phyloP scores from a whole-genome alignment of 1,284 basidiomycete genomes.

The Pseudomicrostroma phylloplanum region DNA sequence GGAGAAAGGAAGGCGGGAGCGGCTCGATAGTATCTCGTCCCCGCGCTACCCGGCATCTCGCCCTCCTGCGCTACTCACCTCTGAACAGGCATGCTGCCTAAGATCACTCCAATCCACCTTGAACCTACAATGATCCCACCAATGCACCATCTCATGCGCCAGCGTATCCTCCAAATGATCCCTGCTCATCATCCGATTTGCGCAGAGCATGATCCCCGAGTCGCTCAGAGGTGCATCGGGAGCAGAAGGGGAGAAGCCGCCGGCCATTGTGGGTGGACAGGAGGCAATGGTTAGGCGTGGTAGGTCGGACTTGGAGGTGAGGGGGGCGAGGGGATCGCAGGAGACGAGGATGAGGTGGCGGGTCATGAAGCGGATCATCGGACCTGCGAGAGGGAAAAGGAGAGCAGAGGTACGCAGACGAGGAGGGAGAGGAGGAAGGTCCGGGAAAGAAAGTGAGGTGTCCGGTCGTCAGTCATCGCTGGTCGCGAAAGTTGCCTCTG shows the following conservation, averaged over 20 bases:
- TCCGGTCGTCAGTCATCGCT: not conserved
- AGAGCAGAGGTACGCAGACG: no score
- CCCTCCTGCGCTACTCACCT: conserved; percentile 59
- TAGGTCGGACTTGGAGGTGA: conserved; percentile 8
- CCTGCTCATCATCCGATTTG: conserved; percentile 59
- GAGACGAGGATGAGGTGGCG: conserved; percentile 41
- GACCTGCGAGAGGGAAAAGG: conserved; percentile 15
- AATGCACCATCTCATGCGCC: conserved; percentile 89
- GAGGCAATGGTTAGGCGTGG: conserved; percentile 34
- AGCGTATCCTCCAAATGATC: conserved; percentile 87
- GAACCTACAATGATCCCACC: conserved; percentile 91
- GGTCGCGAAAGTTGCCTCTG: no score
- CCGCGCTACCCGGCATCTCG: not conserved
- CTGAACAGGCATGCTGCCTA: conserved; percentile 87
- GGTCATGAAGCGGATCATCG: conserved; percentile 49
- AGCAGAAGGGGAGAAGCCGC: conserved; percentile 39
- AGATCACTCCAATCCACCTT: conserved; percentile 85
- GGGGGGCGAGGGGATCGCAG: conserved; percentile 28
- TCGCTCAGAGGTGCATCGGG: conserved; percentile 23
- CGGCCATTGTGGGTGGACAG: conserved; percentile 35
- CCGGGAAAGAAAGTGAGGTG: not conserved
- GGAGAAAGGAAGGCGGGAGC: not conserved
- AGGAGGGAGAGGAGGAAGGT: no score
- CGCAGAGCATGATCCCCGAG: conserved; percentile 40
- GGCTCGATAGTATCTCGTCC: no score